phyloP scores from a whole-genome alignment of 2,329 filamentous ascomycete genomes.

The Alternaria tenuissima region DNA sequence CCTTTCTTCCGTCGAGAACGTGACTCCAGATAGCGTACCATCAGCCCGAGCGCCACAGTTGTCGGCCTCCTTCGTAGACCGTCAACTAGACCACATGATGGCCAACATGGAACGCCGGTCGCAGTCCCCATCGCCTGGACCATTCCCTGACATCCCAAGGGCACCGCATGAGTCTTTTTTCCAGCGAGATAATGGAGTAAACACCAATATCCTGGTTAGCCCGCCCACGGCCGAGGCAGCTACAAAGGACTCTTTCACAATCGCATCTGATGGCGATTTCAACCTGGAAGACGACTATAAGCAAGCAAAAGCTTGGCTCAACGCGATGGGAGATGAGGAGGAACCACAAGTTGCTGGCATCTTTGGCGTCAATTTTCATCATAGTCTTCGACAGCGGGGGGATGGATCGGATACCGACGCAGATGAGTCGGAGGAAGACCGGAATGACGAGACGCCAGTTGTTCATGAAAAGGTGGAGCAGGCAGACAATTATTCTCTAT shows the following conservation, averaged over 20 bases:
- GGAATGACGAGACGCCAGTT: neutral
- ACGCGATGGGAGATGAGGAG: neutral
- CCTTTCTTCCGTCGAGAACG: no score
- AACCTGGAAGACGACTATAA: constrained; percentile 12
- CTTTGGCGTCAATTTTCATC: constrained; percentile 14
- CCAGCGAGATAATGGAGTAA: neutral
- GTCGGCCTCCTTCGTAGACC: neutral
- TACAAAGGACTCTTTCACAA: constrained; percentile 8
- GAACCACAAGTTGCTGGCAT: constrained; percentile 8
- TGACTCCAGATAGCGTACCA: neutral
- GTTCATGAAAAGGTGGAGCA: neutral
- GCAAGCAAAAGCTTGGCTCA: constrained; percentile 12
- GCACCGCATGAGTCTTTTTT: neutral
- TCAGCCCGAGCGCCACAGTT: neutral
- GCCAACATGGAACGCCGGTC: neutral
- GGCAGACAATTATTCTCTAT: neutral
- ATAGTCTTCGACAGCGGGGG: neutral
- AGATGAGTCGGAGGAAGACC: neutral
- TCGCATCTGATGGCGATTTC: constrained; percentile 7
- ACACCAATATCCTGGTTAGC: neutral
- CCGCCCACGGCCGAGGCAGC: neutral
- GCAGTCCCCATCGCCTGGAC: neutral
- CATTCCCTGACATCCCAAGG: neutral
- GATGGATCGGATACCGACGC: neutral
- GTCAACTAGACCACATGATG: neutral